Evolutionary conservation across 73 alveolate species (phyloP).

Genomic region (Effrenium voratum): DNA sequence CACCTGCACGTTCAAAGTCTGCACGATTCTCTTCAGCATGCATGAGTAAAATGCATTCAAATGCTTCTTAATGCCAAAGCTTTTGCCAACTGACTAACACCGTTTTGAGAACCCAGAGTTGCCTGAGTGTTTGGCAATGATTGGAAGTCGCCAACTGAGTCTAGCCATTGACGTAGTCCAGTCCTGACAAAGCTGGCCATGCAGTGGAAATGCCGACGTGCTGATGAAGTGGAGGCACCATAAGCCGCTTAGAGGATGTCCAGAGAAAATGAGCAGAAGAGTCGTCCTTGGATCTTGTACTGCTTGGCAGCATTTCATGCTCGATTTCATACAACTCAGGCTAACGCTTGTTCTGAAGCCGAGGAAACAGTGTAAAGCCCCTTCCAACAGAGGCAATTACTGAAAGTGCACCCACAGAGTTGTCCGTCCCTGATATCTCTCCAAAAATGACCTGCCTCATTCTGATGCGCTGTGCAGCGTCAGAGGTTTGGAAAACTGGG

Average conservation of each 20-base stretch:
- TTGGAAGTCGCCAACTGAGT: constrained; percentile 45
- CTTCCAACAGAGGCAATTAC: background rate
- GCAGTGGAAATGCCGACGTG: background rate
- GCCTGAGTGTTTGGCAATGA: constrained; percentile 75
- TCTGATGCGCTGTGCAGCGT: constrained; percentile 53
- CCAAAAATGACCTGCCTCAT: constrained; percentile 26
- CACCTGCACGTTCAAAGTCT: constrained; percentile 55
- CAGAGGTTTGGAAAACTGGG: constrained; percentile 86
- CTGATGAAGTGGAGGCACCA: background rate
- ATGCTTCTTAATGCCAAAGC: too few species aligned
- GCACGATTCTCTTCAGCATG: too few species aligned
- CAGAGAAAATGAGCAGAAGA: constrained; percentile 75
- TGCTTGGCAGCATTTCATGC: background rate
- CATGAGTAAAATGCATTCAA: too few species aligned
- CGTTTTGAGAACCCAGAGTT: background rate
- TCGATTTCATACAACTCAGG: background rate
- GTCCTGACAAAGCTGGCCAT: constrained; percentile 9
- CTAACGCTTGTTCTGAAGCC: constrained; percentile 55
- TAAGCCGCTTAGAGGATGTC: constrained; percentile 90
- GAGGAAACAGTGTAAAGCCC: constrained; percentile 71
- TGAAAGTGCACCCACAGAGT: background rate
- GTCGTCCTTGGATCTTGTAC: constrained; percentile 20
- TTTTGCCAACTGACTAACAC: background rate
- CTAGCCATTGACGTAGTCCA: constrained; percentile 75
- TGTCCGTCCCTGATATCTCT: background rate